These are phyloP conservation scores for Lophiostoma macrostomum DNA, from an alignment of 495 filamentous ascomycete genomes.

Conservation along the genomic window DNA sequence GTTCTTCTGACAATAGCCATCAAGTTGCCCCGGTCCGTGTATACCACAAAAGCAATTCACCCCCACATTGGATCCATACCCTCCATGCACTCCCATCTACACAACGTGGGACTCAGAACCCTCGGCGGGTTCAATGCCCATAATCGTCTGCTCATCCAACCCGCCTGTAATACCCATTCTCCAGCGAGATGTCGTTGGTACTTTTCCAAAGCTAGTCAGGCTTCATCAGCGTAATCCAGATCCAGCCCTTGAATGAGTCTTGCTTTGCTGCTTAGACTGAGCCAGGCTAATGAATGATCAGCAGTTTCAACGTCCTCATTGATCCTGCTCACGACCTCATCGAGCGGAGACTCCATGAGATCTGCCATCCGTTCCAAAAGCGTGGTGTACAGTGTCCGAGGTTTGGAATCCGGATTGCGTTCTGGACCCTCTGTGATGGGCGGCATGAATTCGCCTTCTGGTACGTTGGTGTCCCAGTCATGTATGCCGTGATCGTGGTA, in stretches of 20 bases:
- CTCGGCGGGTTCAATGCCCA: no score
- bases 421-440: constrained; percentile 17
- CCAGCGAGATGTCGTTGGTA: neutral
- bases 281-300: constrained; percentile 17
- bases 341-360: neutral
- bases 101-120: no score
- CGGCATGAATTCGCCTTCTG: neutral
- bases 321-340: constrained; percentile 1
- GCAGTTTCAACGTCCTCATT: neutral
- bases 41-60: no score
- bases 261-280: constrained; percentile 5
- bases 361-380: constrained; percentile 15
- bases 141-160: neutral
- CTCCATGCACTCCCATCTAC: no score
- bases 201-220: no score
- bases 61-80: no score
- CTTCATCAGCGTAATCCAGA: constrained; percentile 50
- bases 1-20: no score
- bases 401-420: neutral
- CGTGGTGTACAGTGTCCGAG: neutral
- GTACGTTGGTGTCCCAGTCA: constrained; percentile 1
- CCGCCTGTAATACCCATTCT: constrained; percentile 22
- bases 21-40: no score
- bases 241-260: constrained; percentile 9
- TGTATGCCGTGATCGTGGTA: constrained; percentile 20